Evolutionary conservation across 768 basidiomycete species (phyloP).

Genomic region (Asterophora parasitica): DNA sequence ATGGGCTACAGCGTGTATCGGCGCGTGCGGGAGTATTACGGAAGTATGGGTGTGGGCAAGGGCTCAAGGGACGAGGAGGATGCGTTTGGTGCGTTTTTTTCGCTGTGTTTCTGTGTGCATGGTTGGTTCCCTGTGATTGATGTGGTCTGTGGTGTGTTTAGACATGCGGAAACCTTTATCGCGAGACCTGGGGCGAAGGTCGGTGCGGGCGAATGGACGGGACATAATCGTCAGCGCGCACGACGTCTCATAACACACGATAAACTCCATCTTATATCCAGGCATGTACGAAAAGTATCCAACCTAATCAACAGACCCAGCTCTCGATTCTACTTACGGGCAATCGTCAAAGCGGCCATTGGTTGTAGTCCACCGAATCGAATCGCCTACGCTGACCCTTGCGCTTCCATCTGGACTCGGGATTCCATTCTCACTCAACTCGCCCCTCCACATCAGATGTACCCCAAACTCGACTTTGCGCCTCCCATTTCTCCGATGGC

Average conservation of each 20-base stretch:
- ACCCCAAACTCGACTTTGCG: slow-evolving; percentile 15
- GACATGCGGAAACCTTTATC: slow-evolving; percentile 74
- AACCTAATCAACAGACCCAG: neutral
- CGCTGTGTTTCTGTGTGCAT: too few species aligned
- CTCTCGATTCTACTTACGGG: too few species aligned
- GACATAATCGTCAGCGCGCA: slow-evolving; percentile 65
- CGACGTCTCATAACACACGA: slow-evolving; percentile 42
- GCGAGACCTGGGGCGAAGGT: slow-evolving; percentile 54
- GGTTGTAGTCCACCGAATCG: slow-evolving; percentile 7
- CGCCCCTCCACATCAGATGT: slow-evolving; percentile 13
- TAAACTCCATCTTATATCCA: slow-evolving; percentile 6
- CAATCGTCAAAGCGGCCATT: too few species aligned
- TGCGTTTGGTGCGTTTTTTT: slow-evolving; percentile 69
- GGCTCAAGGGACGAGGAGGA: slow-evolving; percentile 84
- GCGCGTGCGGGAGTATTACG: slow-evolving; percentile 87
- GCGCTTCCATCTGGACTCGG: neutral
- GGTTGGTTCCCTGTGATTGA: slow-evolving; percentile 1
- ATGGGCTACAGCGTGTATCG: slow-evolving; percentile 93
- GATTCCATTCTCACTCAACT: neutral
- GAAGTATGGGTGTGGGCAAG: slow-evolving; percentile 67
- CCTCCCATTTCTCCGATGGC: slow-evolving; percentile 11
- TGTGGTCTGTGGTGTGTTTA: slow-evolving; percentile 12
- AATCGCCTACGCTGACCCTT: slow-evolving; percentile 11
- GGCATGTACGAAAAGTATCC: slow-evolving; percentile 2
- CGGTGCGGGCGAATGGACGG: slow-evolving; percentile 66